Percentiles rank a stretch among this genome's conserved stretches.
Conservation (phyloP, 257 asterid species). For the Euphrasia confusa region DNA sequence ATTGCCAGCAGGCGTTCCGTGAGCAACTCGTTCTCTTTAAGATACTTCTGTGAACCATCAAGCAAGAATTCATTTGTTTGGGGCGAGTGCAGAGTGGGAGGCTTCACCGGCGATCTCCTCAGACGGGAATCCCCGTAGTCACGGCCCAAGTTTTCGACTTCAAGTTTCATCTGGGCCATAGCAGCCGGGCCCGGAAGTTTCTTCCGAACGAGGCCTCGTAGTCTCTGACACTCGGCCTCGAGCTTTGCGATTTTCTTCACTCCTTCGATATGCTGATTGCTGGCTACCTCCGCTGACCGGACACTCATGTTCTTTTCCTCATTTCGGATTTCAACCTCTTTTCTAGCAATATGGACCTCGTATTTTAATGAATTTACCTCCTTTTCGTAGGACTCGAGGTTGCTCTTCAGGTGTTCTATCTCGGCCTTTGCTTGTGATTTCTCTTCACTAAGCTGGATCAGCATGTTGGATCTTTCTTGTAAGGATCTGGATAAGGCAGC, state of each 20-base stretch:
- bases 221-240: slow-evolving; percentile 95
- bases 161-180: slow-evolving; percentile 92
- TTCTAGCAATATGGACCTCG: slow-evolving; percentile 71
- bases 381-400: slow-evolving; percentile 62
- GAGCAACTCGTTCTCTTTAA: slow-evolving; percentile 66
- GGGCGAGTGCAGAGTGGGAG: slow-evolving; percentile 58
- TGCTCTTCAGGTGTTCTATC: slow-evolving; percentile 59
- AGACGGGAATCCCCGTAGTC: slow-evolving; percentile 70
- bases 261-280: slow-evolving; percentile 89
- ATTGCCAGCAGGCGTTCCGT: slow-evolving; percentile 70
- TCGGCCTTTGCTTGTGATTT: slow-evolving; percentile 77
- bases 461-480: slow-evolving; percentile 89
- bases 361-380: slow-evolving; percentile 78
- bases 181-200: slow-evolving; percentile 98
- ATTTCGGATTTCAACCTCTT: slow-evolving; percentile 86
- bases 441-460: slow-evolving; percentile 71
- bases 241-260: slow-evolving; percentile 86
- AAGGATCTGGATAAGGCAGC: slow-evolving; percentile 79
- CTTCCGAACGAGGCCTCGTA: slow-evolving; percentile 92
- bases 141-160: slow-evolving; percentile 77
- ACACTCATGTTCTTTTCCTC: slow-evolving; percentile 95
- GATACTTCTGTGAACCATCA: slow-evolving; percentile 59
- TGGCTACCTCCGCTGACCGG: slow-evolving; percentile 86
- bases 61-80: slow-evolving; percentile 55
- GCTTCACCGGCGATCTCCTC: slow-evolving; percentile 72